Conservation (phyloP, 2,329 filamentous ascomycete species). For the Fusarium tricinctum region DNA sequence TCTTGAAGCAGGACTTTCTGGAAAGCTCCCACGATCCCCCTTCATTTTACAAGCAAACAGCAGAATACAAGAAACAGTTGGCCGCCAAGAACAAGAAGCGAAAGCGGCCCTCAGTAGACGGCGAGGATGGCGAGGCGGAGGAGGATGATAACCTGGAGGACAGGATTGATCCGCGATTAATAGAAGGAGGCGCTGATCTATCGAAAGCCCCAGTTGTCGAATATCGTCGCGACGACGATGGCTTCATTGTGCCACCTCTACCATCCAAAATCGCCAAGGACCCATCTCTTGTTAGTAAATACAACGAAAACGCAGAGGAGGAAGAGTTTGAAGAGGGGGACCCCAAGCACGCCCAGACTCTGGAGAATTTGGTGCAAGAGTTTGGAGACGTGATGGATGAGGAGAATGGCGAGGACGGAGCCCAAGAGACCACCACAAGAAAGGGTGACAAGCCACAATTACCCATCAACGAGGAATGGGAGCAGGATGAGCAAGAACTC, state of each 20-base stretch:
- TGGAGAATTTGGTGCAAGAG: constrained; percentile 60
- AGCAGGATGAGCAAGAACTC: constrained; percentile 73
- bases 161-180: constrained; percentile 35
- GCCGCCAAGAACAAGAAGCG: constrained; percentile 64
- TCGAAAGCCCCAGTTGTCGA: constrained; percentile 54
- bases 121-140: constrained; percentile 35
- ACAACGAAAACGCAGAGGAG: constrained; percentile 29
- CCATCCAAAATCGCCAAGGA: constrained; percentile 59
- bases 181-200: constrained; percentile 54
- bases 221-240: constrained; percentile 72
- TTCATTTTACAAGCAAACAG: constrained; percentile 78
- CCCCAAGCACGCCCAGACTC: constrained; percentile 47
- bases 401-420: constrained; percentile 39
- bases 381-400: constrained; percentile 60
- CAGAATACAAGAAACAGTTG: constrained; percentile 69
- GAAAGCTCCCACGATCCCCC: constrained; percentile 86
- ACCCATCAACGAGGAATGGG: constrained; percentile 73
- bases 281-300: constrained; percentile 45
- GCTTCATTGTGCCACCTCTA: constrained; percentile 73
- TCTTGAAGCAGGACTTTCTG: constrained; percentile 78
- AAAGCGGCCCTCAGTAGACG: constrained; percentile 57
- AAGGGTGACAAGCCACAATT: constrained; percentile 59
- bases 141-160: constrained; percentile 22
- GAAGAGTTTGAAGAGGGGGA: constrained; percentile 32
- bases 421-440: constrained; percentile 42